Base-by-base conservation (phyloP, 441 rosid genomes). In the Syzygium malaccense region DNA sequence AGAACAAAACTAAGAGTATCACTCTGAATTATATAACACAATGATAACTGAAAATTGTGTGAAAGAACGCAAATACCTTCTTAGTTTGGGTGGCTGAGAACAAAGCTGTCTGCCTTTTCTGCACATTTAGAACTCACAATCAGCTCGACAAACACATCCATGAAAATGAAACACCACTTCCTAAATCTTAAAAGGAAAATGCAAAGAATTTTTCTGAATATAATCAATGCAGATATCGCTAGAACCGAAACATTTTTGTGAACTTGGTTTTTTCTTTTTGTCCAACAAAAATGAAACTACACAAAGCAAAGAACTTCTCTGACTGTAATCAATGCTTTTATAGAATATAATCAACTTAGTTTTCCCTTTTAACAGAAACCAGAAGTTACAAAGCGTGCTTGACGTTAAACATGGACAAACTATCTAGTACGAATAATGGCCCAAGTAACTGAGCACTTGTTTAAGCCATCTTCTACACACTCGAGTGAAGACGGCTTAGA, bases 81-180 rank as follows among this genome's bases (percentile, higher is more conserved):
- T 94, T 93, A 26, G 99, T 97, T 90, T 98, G 99, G 55, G 99
- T 98, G 83, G 99, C 99, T 68, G 99, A 98, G 93, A 98, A 98
- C 71, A 98, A 91, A 60, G 99, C 98, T 7, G 99, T 97, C 95
- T 97, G 99, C 91, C 99, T 95, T 90, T 93, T 93, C 99, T 97
- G 96, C 95, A 93, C 88, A 90, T 87, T 56, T 85, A 91, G 58
- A 49, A 90, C 68, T 15, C 75, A 88, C 89, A 64, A 83, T 96
- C 87, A 92, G 93, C 86, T 26, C 66, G 58, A 87, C 55, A 89
- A 28, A 55, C 66, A 49, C 54, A 54, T 55, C 58, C 48, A 4
- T 15, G 57, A 84, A 45, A 20, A 56, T 53, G 53, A 25, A 90
- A 41, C 48, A 55, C 18, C 79, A 41, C 32, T 71, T 37, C 5